A percentile compares a stretch with the other conserved stretches of the same genome.
These are phyloP conservation scores for Hyaloscypha variabilis DNA, from an alignment of 495 filamentous ascomycete species.

Conservation along the genomic window DNA sequence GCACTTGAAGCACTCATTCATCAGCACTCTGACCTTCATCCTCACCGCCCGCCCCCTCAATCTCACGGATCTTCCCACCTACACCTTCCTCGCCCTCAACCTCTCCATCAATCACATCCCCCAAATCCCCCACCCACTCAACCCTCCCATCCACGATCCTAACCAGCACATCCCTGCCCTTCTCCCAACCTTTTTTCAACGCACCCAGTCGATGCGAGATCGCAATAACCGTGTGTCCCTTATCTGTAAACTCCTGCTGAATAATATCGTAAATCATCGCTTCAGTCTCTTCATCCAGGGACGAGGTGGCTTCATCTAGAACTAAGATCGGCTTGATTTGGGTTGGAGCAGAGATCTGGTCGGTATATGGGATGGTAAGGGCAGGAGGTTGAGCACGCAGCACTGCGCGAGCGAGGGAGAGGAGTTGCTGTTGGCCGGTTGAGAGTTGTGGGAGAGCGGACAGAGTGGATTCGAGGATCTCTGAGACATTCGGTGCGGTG, in stretches of 20 bases:
- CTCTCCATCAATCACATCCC: background rate
- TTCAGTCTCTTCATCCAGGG: constrained; percentile 60
- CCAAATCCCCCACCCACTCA: constrained; percentile 22
- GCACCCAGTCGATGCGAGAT: constrained; percentile 53
- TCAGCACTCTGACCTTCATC: too few relatives aligned
- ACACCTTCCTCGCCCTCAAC: background rate
- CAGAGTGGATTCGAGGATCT: background rate
- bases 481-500: background rate
- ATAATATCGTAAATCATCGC: constrained; percentile 59
- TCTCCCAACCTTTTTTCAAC: constrained; percentile 18
- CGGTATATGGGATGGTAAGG: constrained; percentile 1
- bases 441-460: constrained; percentile 41
- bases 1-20: too few relatives aligned
- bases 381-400: constrained; percentile 45
- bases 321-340: constrained; percentile 31
- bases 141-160: constrained; percentile 40
- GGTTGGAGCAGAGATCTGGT: background rate
- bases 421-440: constrained; percentile 65
- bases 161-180: constrained; percentile 35
- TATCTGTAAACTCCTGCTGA: constrained; percentile 53
- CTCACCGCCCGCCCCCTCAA: too few relatives aligned
- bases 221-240: constrained; percentile 54
- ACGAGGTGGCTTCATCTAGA: constrained; percentile 41
- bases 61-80: too few relatives aligned
- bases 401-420: constrained; percentile 64